Percentiles rank a stretch among this genome's conserved stretches.
These are phyloP conservation scores for Lentinula raphanica DNA, from an alignment of 768 basidiomycete genomes.

Conservation along the genomic window DNA sequence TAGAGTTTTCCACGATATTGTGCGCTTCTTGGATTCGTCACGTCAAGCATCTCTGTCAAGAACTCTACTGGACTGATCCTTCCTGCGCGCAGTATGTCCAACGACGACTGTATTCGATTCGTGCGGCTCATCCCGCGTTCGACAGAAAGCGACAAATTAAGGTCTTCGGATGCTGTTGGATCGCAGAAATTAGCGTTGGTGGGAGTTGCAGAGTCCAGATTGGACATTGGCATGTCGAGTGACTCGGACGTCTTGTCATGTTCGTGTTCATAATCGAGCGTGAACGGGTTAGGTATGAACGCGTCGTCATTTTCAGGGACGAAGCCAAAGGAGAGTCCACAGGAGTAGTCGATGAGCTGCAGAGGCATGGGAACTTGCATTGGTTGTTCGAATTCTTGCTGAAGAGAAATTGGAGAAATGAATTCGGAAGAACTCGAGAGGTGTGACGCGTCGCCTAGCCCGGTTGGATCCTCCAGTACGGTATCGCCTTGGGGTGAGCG, in stretches of 20 bases:
- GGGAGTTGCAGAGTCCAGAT: neutral
- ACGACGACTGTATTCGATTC: neutral
- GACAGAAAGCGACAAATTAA: neutral
- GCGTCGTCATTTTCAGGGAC: neutral
- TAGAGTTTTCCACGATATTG: conserved; percentile 4
- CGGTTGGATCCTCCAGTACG: neutral
- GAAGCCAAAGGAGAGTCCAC: neutral
- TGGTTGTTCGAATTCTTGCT: neutral
- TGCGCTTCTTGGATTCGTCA: neutral
- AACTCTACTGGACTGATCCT: conserved; percentile 4
- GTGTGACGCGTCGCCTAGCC: neutral
- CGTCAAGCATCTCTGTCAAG: neutral
- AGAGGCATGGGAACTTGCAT: neutral
- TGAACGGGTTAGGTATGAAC: neutral
- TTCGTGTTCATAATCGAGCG: neutral
- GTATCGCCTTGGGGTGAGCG: neutral
- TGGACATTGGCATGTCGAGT: neutral
- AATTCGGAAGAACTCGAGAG: neutral
- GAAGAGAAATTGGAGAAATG: neutral
- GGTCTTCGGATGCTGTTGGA: neutral
- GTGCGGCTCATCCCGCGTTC: conserved; percentile 1
- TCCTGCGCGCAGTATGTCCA: conserved; percentile 2
- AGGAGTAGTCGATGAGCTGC: neutral
- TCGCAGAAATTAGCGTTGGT: neutral
- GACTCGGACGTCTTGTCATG: neutral